A percentile compares a stretch with the other conserved stretches of the same genome.
Conservation (phyloP, 352 stramenopile species). For the Phytophthora nicotianae region DNA sequence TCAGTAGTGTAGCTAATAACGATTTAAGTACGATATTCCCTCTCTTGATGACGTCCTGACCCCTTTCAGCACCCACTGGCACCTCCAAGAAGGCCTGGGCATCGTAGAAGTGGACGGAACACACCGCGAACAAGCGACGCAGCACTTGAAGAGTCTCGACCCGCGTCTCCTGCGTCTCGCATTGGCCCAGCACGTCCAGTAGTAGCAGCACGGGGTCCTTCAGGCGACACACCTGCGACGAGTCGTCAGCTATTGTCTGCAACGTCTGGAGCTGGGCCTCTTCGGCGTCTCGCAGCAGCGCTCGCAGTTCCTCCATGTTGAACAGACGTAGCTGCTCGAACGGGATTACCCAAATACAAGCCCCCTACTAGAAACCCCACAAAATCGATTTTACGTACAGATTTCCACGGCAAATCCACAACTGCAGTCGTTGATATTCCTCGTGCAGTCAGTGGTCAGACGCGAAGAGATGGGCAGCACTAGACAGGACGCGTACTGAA, state of each 20-base stretch:
- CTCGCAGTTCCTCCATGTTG: constrained; percentile 35
- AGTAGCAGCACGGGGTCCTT: constrained; percentile 57
- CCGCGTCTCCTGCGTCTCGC: constrained; percentile 28
- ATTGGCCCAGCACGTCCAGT: constrained; percentile 50
- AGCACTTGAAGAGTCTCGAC: constrained; percentile 46
- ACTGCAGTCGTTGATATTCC: too few relatives aligned
- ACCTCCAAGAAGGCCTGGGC: constrained; percentile 39
- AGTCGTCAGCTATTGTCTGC: constrained; percentile 27
- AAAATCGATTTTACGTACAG: too few relatives aligned
- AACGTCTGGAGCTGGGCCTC: constrained; percentile 43
- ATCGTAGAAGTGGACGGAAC: constrained; percentile 47
- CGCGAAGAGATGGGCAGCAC: too few relatives aligned
- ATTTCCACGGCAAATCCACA: too few relatives aligned
- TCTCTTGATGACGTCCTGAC: constrained; percentile 20
- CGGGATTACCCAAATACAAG: too few relatives aligned
- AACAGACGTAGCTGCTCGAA: too few relatives aligned
- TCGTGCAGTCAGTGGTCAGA: too few relatives aligned
- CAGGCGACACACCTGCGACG: constrained; percentile 31
- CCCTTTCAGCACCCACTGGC: background rate
- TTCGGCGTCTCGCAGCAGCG: constrained; percentile 50
- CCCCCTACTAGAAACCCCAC: too few relatives aligned
- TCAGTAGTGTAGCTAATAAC: constrained; percentile 48
- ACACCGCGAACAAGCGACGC: constrained; percentile 44
- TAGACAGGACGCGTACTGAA: too few relatives aligned
- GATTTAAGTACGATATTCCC: constrained; percentile 57